Conservation (phyloP, 371 early-diverging fungal species). For the Dinochytrium kinnereticum region DNA sequence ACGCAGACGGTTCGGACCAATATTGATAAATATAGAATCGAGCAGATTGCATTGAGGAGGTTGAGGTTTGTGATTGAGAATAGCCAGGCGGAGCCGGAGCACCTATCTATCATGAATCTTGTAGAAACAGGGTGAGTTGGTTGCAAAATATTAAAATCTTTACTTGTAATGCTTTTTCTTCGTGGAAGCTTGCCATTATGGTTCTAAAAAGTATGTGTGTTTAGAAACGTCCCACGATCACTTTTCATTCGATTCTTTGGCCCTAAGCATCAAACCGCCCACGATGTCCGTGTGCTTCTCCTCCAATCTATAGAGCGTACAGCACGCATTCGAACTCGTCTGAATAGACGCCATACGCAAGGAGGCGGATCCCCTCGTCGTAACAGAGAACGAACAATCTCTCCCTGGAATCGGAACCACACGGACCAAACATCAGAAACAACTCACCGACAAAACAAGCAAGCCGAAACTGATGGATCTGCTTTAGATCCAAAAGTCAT, state of each 20-base stretch:
- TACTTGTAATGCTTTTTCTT: no score
- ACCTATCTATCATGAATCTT: constrained; percentile 47
- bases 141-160: not conserved
- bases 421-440: not conserved
- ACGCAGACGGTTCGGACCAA: constrained; percentile 46
- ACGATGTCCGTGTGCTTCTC: constrained; percentile 45
- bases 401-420: constrained; percentile 5
- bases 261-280: constrained; percentile 32
- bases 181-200: no score
- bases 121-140: constrained; percentile 43
- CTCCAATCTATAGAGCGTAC: constrained; percentile 49
- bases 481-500: constrained; percentile 3
- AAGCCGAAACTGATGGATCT: not conserved
- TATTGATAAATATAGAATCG: constrained; percentile 46
- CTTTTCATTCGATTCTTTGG: constrained; percentile 45
- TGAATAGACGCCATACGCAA: not conserved
- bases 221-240: constrained; percentile 39
- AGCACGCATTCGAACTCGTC: constrained; percentile 19
- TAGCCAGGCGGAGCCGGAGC: constrained; percentile 44
- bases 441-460: not conserved
- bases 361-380: not conserved
- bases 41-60: constrained; percentile 50
- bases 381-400: not conserved
- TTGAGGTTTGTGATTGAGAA: constrained; percentile 48
- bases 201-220: no score